Evolutionary conservation across 2,329 filamentous ascomycete species (phyloP).

Genomic region (Cytospora chrysosperma): DNA sequence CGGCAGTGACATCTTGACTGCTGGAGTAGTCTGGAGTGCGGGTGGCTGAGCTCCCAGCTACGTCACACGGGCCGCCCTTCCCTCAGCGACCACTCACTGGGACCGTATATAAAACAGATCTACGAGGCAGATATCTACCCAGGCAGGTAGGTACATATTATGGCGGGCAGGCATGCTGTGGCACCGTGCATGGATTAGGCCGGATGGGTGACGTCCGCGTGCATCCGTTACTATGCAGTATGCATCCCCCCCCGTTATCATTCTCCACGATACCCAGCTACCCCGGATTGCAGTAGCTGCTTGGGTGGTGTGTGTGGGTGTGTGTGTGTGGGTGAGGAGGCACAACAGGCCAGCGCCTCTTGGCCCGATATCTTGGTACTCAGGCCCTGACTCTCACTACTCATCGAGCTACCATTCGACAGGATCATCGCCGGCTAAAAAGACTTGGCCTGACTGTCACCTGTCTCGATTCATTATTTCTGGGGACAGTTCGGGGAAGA

Average conservation of each 20-base stretch:
- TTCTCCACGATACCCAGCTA: no score
- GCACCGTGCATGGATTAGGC: neutral
- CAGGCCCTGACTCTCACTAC: neutral
- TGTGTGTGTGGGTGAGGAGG: constrained; percentile 2
- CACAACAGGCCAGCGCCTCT: neutral
- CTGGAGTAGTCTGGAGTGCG: neutral
- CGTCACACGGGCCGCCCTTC: constrained; percentile 5
- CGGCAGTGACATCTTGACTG: neutral
- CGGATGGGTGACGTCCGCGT: neutral
- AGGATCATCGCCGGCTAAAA: neutral
- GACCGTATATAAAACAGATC: neutral
- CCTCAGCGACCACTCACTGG: neutral
- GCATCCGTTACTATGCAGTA: neutral
- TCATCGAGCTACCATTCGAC: neutral
- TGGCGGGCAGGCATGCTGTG: no score
- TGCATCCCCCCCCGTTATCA: neutral
- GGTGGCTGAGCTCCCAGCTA: constrained; percentile 7
- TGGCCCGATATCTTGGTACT: neutral
- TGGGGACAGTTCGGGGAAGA: neutral
- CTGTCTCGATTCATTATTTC: neutral
- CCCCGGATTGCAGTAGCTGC: neutral
- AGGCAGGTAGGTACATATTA: neutral
- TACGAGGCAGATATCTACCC: neutral
- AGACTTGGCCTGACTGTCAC: neutral
- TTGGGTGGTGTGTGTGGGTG: neutral